Evolutionary conservation across 2,329 filamentous ascomycete genomes (phyloP), one percentile per base, ranked within the genome.

Genomic region (Colletotrichum destructivum): DNA sequence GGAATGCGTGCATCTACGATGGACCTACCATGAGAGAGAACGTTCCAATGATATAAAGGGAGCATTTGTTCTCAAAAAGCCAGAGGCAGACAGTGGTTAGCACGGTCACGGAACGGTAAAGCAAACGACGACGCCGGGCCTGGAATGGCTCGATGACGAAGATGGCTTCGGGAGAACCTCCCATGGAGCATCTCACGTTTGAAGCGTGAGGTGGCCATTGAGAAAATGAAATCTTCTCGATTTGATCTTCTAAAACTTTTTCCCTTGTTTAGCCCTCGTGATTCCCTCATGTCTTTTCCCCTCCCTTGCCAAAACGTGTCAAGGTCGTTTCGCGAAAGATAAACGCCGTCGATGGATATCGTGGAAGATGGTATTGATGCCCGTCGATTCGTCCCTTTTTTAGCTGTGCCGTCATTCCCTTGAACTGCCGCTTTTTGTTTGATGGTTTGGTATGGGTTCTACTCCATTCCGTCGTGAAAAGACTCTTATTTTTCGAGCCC

Each of bases 201-300:
- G 80, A 79, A 79, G 75, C 86, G 89, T 90, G 90, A 92, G 91
- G 92, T 88, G 91, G 91, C 91, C 91, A 92, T 92, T 89, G 87
- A 89, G 86, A 90, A 85, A 82, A 83, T 82, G 77, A 75, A 81
- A 82, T 80, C 84, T 82, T 82, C 82, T 83, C 78, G 81, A 78
- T 79, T 79, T 76, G 77, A 60, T 64, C 69, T 71, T 63, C 59
- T 56, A 59, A 26, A 62, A 60, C 40, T 64, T 69, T 71, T 71
- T 64, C 11, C 49, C 18, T 79, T n/a, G n/a, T 78, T 79, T 77
- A 75, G 81, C 77, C 75, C 35, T 81, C 76, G 63, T n/a, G 46
- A 57, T 46, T 46, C 64, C 62, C 57, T 49, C 56, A 18, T 35
- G 38, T 54, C 72, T 67, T 75, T 77, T 76, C 77, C 77, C 26